Evolutionary conservation across 2,329 filamentous ascomycete genomes (phyloP).

Genomic region (Fusarium sp.): DNA sequence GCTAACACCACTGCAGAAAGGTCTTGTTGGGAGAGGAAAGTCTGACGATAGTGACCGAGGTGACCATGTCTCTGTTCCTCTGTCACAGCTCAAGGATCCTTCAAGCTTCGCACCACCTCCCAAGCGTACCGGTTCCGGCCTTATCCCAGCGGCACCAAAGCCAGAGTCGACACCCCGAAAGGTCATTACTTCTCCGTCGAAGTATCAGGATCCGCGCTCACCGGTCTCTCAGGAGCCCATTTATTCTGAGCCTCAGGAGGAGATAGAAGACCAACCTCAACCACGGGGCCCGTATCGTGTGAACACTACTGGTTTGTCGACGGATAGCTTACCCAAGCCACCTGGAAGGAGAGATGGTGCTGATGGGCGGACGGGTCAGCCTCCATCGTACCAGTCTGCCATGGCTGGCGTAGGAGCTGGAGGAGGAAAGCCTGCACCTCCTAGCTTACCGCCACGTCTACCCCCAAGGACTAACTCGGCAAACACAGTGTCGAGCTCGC

Average conservation of each 20-base stretch:
- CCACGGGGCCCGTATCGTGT: constrained; percentile 75
- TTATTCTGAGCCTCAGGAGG: constrained; percentile 26
- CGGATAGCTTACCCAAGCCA: constrained; percentile 77
- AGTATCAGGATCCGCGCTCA: constrained; percentile 51
- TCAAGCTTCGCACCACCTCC: constrained; percentile 84
- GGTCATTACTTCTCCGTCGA: constrained; percentile 52
- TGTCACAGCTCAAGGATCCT: constrained; percentile 81
- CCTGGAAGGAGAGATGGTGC: constrained; percentile 67
- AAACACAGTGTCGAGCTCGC: constrained; percentile 46
- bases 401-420: constrained; percentile 46
- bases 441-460: constrained; percentile 78
- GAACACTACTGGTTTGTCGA: constrained; percentile 79
- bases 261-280: constrained; percentile 52
- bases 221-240: constrained; percentile 31
- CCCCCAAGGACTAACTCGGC: constrained; percentile 62
- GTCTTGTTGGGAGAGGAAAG: constrained; percentile 60
- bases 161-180: constrained; percentile 45
- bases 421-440: constrained; percentile 53
- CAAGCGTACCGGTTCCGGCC: constrained; percentile 64
- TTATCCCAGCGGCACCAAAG: constrained; percentile 46
- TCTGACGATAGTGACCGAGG: constrained; percentile 46
- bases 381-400: constrained; percentile 51
- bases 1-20: constrained; percentile 55
- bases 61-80: constrained; percentile 66
- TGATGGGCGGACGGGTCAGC: constrained; percentile 52